A percentile compares a stretch with the other conserved stretches of the same genome.
Evolutionary conservation across 2,329 filamentous ascomycete species (phyloP).

Genomic region (Pestalotiopsis sp.): DNA sequence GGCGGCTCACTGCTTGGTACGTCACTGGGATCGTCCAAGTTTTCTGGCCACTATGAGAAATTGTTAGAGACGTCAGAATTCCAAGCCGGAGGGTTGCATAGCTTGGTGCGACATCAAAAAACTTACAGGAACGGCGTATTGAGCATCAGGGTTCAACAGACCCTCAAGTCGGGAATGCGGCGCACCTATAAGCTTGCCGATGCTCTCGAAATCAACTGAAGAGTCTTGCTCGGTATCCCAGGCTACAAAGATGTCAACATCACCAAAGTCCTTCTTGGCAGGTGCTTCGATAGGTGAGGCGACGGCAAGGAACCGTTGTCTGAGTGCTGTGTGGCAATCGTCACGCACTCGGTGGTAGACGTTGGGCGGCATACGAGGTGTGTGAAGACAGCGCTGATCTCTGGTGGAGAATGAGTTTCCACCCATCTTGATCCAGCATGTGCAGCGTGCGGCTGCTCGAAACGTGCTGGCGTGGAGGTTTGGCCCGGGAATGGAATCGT

Average conservation of each 20-base stretch:
- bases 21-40: not conserved
- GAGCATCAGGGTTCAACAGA: not conserved
- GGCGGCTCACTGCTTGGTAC: no score
- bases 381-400: not conserved
- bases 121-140: conserved; percentile 4
- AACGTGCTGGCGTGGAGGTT: no score
- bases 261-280: conserved; percentile 5
- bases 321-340: not conserved
- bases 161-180: not conserved
- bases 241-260: conserved; percentile 8
- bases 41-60: not conserved
- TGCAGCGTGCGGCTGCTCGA: not conserved
- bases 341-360: not conserved
- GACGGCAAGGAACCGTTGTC: conserved; percentile 8
- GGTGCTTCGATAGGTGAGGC: conserved; percentile 9
- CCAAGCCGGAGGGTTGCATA: not conserved
- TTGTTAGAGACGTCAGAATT: not conserved
- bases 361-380: conserved; percentile 10
- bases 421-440: not conserved
- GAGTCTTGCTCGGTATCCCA: not conserved
- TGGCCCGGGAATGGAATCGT: no score
- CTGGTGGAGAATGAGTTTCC: not conserved
- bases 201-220: not conserved
- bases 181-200: conserved; percentile 2
- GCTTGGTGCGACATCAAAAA: not conserved